These are phyloP conservation scores for Phytophthora pseudosyringae DNA, from an alignment of 352 stramenopile species.

Conservation along the genomic window DNA sequence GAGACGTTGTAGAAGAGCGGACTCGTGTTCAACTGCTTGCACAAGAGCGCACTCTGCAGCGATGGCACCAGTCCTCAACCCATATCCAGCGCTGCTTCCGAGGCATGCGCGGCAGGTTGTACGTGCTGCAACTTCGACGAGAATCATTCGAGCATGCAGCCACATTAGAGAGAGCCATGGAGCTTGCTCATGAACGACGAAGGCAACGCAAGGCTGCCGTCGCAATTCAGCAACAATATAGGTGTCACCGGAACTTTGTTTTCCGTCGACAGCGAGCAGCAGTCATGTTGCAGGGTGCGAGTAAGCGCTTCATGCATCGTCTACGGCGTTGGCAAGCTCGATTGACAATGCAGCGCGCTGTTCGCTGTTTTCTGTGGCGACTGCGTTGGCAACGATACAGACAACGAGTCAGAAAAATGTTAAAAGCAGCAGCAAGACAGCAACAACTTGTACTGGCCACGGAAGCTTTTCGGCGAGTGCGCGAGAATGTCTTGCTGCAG, in stretches of 20 bases:
- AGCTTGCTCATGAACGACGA: slow-evolving; percentile 25
- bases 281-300: slow-evolving; percentile 35
- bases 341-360: slow-evolving; percentile 43
- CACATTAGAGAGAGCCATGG: slow-evolving; percentile 30
- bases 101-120: slow-evolving; percentile 42
- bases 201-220: slow-evolving; percentile 34
- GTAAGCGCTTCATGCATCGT: slow-evolving; percentile 45
- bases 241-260: slow-evolving; percentile 29
- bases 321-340: slow-evolving; percentile 35
- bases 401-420: slow-evolving; percentile 35
- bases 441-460: slow-evolving; percentile 38
- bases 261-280: slow-evolving; percentile 33
- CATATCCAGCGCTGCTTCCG: slow-evolving; percentile 46
- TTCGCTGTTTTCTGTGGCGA: slow-evolving; percentile 45
- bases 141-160: slow-evolving; percentile 35
- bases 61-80: slow-evolving; percentile 51
- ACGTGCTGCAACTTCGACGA: slow-evolving; percentile 39
- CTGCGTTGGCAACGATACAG: slow-evolving; percentile 32
- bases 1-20: slow-evolving; percentile 43
- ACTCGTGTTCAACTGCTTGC: slow-evolving; percentile 37
- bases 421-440: slow-evolving; percentile 35
- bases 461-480: slow-evolving; percentile 32
- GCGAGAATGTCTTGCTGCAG: slow-evolving; percentile 13
- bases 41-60: slow-evolving; percentile 45
- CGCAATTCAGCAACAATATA: slow-evolving; percentile 47